Evolutionary conservation across 306 rosid species (phyloP), one percentile per base, ranked within the genome.

Genomic region (Alnus glutinosa): DNA sequence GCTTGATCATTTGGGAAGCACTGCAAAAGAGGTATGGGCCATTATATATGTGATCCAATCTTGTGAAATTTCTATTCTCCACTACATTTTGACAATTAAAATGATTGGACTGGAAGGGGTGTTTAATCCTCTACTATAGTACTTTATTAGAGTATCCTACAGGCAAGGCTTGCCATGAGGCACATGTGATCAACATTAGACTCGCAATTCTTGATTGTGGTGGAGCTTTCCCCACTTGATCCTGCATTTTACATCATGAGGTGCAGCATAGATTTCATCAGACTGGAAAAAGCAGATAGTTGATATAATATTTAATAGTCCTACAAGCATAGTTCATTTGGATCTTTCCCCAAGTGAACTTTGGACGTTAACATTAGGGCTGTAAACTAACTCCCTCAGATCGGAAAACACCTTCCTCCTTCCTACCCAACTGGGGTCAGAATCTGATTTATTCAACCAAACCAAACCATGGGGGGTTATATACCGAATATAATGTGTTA

Each of bases 1-100:
- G 64, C 97, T 95, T n/a, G 97, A 95, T 87, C 98, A 95, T 78
- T 82, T 95, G 82, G 96, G 93, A 75, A 71, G 87, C 77, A 77
- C 92, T 71, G 79, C 94, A 9, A 72, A 91, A 34, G 92, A 95
- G 97, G 98, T 94, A 89, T 52, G 71, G 73, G 47, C 55, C 47
- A 19, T 68, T 23, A 47, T 9, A 79, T 70, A 46, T 47, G n/a
- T 78, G 51, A 52, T 54, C 54, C 58, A 63, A 18, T 55, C 55
- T 19, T 23, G 9, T 14, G 30, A 51, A 49, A 47, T 62, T 15
- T 75, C 9, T 76, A 4, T 30, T 19, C 63, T 74, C 11, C n/a
- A 18, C 46, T 37, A 32, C 70, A 58, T 52, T 68, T 48, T 80
- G 54, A 69, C 44, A 58, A 74, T 75, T 28, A 69, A 39, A 70